phyloP scores from a whole-genome alignment of 306 rosid genomes.

The Quercus bicolor region DNA sequence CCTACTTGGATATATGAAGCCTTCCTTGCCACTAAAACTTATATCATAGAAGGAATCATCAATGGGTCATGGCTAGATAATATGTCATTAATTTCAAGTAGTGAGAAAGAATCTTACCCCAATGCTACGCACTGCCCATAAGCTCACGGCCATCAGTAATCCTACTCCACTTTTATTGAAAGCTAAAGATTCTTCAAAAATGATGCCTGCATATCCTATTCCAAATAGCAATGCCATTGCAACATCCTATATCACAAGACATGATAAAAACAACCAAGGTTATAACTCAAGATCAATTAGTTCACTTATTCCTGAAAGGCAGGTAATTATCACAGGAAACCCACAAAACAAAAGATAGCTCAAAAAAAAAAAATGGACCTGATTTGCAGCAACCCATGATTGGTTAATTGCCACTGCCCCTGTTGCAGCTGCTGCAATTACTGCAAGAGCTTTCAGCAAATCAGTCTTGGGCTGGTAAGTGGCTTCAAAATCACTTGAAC shows the following conservation, averaged over 20 bases:
- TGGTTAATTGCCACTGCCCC: constrained; percentile 88
- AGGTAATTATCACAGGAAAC: constrained; percentile 4
- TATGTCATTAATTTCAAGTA: constrained; percentile 13
- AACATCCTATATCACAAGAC: constrained; percentile 54
- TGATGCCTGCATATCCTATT: constrained; percentile 91
- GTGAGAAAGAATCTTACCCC: constrained; percentile 55
- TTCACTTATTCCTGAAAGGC: not conserved
- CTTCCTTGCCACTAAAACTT: not conserved
- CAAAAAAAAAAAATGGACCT: constrained; percentile 47
- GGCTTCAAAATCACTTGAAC: constrained; percentile 60
- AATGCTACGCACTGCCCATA: constrained; percentile 86
- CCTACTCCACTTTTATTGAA: constrained; percentile 97
- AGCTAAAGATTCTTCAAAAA: constrained; percentile 92
- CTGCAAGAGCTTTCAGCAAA: constrained; percentile 77
- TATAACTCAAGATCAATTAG: not conserved
- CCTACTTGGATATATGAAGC: not conserved
- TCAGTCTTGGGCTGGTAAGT: constrained; percentile 75
- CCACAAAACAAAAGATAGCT: not conserved
- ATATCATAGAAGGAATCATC: constrained; percentile 4
- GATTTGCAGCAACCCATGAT: constrained; percentile 95
- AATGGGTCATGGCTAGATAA: constrained; percentile 2
- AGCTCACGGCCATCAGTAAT: constrained; percentile 93
- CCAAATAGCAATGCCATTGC: constrained; percentile 90
- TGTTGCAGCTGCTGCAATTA: constrained; percentile 59
- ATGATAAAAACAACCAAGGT: constrained; percentile 15